Evolutionary conservation across 352 stramenopile species (phyloP).

Genomic region (Aphanomyces astaci): DNA sequence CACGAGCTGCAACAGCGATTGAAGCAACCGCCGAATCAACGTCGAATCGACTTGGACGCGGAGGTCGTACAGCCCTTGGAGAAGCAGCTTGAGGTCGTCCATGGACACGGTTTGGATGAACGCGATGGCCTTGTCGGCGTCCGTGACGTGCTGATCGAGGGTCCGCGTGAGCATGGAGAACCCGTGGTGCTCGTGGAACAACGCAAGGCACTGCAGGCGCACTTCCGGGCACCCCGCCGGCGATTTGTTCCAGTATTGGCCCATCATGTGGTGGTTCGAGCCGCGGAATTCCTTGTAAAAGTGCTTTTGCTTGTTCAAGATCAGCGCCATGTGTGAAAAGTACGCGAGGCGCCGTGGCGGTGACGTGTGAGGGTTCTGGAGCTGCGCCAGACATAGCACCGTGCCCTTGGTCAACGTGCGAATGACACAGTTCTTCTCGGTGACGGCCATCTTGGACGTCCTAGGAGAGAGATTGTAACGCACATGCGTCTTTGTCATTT

Average conservation of each 20-base stretch:
- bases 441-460: slow-evolving; percentile 77
- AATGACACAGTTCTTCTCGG: slow-evolving; percentile 82
- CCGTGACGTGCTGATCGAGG: slow-evolving; percentile 31
- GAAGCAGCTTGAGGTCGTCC: slow-evolving; percentile 21
- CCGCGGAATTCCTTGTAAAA: slow-evolving; percentile 85
- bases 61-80: slow-evolving; percentile 3
- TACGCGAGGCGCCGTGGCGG: slow-evolving; percentile 48
- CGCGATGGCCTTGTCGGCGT: neutral
- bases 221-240: slow-evolving; percentile 62
- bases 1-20: slow-evolving; percentile 63
- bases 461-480: too few species aligned
- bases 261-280: slow-evolving; percentile 67
- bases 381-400: slow-evolving; percentile 56
- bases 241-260: slow-evolving; percentile 85
- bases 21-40: neutral
- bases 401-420: slow-evolving; percentile 63
- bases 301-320: slow-evolving; percentile 86
- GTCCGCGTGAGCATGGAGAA: slow-evolving; percentile 67
- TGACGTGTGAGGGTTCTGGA: slow-evolving; percentile 33
- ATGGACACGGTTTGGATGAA: slow-evolving; percentile 18
- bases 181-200: slow-evolving; percentile 75
- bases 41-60: neutral
- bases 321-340: slow-evolving; percentile 64
- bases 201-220: slow-evolving; percentile 68
- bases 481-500: too few species aligned